phyloP scores from a whole-genome alignment of 2,329 filamentous ascomycete species.

The Aspergillus alliaceus region DNA sequence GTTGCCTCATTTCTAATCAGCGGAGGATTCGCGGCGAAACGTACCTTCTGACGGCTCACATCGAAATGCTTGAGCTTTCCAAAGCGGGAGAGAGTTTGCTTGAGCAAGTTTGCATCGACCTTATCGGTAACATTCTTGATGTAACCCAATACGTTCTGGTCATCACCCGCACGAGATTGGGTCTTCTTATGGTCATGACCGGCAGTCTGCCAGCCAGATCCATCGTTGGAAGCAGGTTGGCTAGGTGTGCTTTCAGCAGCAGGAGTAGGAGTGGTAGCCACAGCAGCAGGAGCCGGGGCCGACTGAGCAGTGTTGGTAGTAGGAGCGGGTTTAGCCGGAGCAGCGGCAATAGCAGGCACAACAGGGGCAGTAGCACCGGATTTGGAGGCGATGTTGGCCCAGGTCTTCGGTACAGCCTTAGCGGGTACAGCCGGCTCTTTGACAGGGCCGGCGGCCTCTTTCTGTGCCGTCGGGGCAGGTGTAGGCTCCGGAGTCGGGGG shows the following conservation, averaged over 20 bases:
- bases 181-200: conserved; percentile 76
- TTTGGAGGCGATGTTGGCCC: conserved; percentile 61
- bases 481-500: conserved; percentile 64
- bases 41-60: conserved; percentile 72
- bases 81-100: conserved; percentile 67
- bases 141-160: conserved; percentile 79
- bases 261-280: conserved; percentile 41
- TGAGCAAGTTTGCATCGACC: conserved; percentile 73
- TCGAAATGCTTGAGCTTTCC: conserved; percentile 65
- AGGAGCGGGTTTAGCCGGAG: conserved; percentile 35
- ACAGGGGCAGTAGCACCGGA: conserved; percentile 40
- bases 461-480: conserved; percentile 50
- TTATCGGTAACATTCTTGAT: conserved; percentile 95
- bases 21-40: conserved; percentile 13
- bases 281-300: conserved; percentile 38
- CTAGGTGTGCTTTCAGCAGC: conserved; percentile 61
- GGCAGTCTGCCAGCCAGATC: conserved; percentile 83
- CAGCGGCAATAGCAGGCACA: conserved; percentile 35
- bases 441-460: conserved; percentile 52
- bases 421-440: conserved; percentile 45
- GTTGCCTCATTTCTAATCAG: neutral
- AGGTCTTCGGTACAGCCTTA: conserved; percentile 61
- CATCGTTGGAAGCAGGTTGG: conserved; percentile 72
- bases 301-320: conserved; percentile 33
- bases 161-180: conserved; percentile 69